Base-by-base conservation (phyloP, 345 rosid species). In the Salix brachista region DNA sequence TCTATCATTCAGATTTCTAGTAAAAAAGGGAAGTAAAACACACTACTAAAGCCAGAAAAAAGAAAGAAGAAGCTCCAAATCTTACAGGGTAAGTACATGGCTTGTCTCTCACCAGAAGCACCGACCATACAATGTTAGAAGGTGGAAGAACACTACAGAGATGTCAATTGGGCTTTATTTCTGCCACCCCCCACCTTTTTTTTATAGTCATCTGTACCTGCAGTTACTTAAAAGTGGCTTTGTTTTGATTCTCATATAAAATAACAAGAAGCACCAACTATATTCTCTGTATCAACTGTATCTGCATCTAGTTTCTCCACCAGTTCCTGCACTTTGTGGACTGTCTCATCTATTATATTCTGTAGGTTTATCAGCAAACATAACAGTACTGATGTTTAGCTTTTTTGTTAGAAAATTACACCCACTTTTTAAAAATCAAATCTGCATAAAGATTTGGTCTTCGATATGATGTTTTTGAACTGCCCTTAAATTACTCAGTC, bases 351-450 rank as follows among this genome's bases (percentile, higher is more conserved):
- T 64, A 34, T 34, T 46, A 32, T 61, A 30, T 64, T 23, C 65
- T 75, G 75, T 70, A 70, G 70, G 75, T 48, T 64, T 46, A 39
- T 23, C 32, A 6, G 10, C 17, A 62, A 32, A 37, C 75, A 48
- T 36, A 39, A 1, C 19, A 39, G 3, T 2, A 44, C 34, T 18
- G 18, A 26, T 60, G 21, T 70, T 56, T 67, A 26, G 44, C 28
- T 71, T 34, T 19, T 16, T 44, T 61, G 3, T 39, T 19, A 41
- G 26, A 25, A n/a, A 21, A n/a, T 28, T 13, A 18, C 23, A 37
- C 25, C 0, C 4, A 30, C 64, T 6, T 11, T 23, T 48, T 65
- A 18, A 23, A 7, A 34, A 17, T 23, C 42, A 10, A 71, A 48
- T 65, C 65, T 50, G 5, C 42, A 2, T 48, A 11, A 50, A 65